These are phyloP conservation scores for Fraxinus sp. DNA, from an alignment of 305 asterid species.

Conservation along the genomic window DNA sequence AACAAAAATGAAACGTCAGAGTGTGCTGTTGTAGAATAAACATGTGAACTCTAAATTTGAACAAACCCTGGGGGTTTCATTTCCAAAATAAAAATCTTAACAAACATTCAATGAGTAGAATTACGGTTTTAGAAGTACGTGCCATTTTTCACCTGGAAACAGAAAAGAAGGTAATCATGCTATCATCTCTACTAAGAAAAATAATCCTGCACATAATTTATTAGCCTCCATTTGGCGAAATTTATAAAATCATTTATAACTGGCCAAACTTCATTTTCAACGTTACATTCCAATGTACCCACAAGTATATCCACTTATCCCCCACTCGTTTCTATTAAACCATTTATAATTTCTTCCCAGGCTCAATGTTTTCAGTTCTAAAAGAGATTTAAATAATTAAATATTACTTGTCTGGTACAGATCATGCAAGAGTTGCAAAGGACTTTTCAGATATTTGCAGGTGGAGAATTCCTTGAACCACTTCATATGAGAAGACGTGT, in stretches of 20 bases:
- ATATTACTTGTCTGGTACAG: not conserved
- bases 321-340: not conserved
- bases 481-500: constrained; percentile 4
- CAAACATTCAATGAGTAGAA: constrained; percentile 9
- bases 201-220: not conserved
- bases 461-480: constrained; percentile 11
- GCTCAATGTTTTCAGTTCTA: not conserved
- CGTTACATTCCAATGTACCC: not conserved
- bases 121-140: not conserved
- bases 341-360: not conserved
- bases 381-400: not conserved
- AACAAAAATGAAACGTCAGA: not conserved
- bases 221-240: not conserved
- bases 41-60: not conserved
- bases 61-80: not conserved
- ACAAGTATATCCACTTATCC: not conserved
- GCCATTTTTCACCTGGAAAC: not conserved
- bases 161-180: not conserved
- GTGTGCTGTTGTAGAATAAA: not conserved
- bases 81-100: not conserved
- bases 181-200: not conserved
- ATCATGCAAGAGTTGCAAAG: not conserved
- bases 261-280: not conserved
- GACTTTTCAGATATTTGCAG: constrained; percentile 8
- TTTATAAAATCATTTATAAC: not conserved